Evolutionary conservation across 805 yeast species (phyloP), one percentile per base, ranked within the genome.

Genomic region (Kazachstania taianensis): DNA sequence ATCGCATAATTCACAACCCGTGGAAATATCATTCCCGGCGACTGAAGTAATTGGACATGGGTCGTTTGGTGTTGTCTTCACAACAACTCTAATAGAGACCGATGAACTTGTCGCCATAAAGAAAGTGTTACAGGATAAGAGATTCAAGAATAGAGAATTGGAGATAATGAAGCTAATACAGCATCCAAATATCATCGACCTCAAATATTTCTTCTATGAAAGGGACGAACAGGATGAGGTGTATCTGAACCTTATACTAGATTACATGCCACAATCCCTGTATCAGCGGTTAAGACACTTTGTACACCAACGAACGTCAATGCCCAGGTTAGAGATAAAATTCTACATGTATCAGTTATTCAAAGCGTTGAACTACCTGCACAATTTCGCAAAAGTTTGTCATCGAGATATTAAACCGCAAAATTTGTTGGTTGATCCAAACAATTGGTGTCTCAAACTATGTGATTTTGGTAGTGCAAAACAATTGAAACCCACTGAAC

Each of bases 401-500:
- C 98, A 92, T 59, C 69, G 98, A 51, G 98, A 89, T 59, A 81
- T 89, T 46, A 89, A 89, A 58, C 98, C 98, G 1, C 98, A 89
- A 56, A 82, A 82, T 50, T 57, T 81, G 37, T 58, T 92, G 42
- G 82, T 89, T 42, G 87, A 92, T 61, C 95, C 96, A 20, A 69
- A 72, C 28, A 71, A 80, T 6, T 94, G 94, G 10, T 74, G 82
- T 36, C 71, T 94, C 44, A 92, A 89, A 63, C 70, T 92, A 32
- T 92, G 98, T 62, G 98, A 92, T 64, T 89, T 92, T 59, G 98
- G 98, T 6, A 75, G 87, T 5, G 98, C 98, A 14, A 92, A 92
- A 61, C 79, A 82, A 36, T 70, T 92, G 38, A 82, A 81, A 31
- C 92, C 96, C 6, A 69, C 72, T 4, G 97, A 92, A 59, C 95